These are phyloP conservation scores for Blastobotrys arbuscula DNA, from an alignment of 1,139 yeast genomes.

Conservation along the genomic window DNA sequence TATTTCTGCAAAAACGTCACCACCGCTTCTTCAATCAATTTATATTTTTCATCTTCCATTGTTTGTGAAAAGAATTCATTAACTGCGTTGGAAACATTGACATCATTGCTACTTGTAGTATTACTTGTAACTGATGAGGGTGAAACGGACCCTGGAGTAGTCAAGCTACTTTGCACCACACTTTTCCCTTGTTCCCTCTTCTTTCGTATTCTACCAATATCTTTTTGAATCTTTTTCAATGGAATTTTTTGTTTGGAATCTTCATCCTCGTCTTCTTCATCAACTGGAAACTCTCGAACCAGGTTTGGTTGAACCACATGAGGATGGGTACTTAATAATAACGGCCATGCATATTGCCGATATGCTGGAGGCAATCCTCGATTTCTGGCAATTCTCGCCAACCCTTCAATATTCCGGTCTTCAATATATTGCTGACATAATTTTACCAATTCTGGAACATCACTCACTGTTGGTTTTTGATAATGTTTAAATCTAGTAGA, in stretches of 20 bases:
- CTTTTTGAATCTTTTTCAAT: slow-evolving; percentile 5
- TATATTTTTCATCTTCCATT: slow-evolving; percentile 34
- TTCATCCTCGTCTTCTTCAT: slow-evolving; percentile 9
- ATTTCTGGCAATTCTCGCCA: slow-evolving; percentile 77
- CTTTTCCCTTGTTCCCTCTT: not conserved
- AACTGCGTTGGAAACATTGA: slow-evolving; percentile 9
- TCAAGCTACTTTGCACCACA: not conserved
- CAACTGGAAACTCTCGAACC: slow-evolving; percentile 43
- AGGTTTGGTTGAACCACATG: slow-evolving; percentile 72
- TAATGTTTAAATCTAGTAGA: slow-evolving; percentile 35
- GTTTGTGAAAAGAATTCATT: slow-evolving; percentile 16
- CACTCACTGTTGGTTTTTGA: slow-evolving; percentile 34
- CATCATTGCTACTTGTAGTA: slow-evolving; percentile 6
- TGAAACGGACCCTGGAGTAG: slow-evolving; percentile 19
- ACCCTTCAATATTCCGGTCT: slow-evolving; percentile 53
- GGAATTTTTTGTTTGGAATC: slow-evolving; percentile 5
- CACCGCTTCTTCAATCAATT: slow-evolving; percentile 55
- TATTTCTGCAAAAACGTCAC: slow-evolving; percentile 64
- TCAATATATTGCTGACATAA: slow-evolving; percentile 40
- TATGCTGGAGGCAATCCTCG: slow-evolving; percentile 81
- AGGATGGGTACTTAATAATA: slow-evolving; percentile 75
- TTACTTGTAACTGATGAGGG: slow-evolving; percentile 12
- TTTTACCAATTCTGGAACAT: slow-evolving; percentile 32
- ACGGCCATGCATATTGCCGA: slow-evolving; percentile 80
- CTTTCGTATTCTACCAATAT: slow-evolving; percentile 4